Base-by-base conservation (phyloP, 2,329 filamentous ascomycete species). In the Hypoxylon sp. region DNA sequence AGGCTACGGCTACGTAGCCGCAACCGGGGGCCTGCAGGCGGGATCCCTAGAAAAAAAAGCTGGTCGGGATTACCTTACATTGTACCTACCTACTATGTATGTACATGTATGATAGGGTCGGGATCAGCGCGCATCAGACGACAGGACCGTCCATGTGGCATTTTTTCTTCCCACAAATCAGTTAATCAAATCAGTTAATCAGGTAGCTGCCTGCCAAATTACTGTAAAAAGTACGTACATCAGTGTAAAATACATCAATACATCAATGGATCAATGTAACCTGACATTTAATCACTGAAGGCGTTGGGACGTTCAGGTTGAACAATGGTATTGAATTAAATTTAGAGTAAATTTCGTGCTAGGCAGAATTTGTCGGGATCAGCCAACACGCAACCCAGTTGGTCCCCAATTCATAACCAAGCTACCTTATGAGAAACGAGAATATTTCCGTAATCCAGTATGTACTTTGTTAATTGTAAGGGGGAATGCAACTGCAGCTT, bases 1-100 rank as follows among this genome's bases (percentile, higher is more conserved):
- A 69, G 67, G 63, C 64, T 67, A 69, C 59, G 51, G 67, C 63
- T 67, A 63, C 60, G 60, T 60, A 61, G 63, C 67, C 63, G 64
- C 60, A 63, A 60, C 60, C 55, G 45, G 60, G 58, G 63, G 60
- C 38, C 59, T 67, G 64, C 60, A 63, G 60, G 56, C 60, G 67
- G 63, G 67, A 69, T 52, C 45, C 53, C 53, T 46, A 19, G 32
- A 41, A n/a, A 60, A 48, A 48, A 41, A 19, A 34, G 45, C 6
- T 52, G 60, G 60, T 51, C 32, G 49, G 55, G 46, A 50, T 36
- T 56, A 67, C 65, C 28, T 53, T 32, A 30, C 19, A 21, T 34
- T 11, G 30, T 36, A 59, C 53, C 49, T 53, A n/a, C n/a, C n/a
- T n/a, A n/a, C n/a, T n/a, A n/a, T n/a, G n/a, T n/a, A n/a, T n/a